Base-by-base conservation (phyloP, 1,284 basidiomycete species). In the Leccinum glutinopallens region DNA sequence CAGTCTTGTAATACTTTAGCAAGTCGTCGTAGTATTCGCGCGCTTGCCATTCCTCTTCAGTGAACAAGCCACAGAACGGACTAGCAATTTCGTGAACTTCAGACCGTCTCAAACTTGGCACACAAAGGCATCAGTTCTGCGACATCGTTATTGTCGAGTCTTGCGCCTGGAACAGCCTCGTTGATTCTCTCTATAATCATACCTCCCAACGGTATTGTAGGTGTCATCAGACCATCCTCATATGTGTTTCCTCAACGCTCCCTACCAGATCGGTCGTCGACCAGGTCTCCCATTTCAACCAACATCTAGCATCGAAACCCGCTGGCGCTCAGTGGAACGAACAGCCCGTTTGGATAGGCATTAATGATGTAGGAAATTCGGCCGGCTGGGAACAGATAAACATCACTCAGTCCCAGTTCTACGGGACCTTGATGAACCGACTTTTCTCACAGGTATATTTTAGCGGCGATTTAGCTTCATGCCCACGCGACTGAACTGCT, bases 11-110 rank as follows among this genome's bases (percentile, higher is more conserved):
- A 76, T 86, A 95, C 74, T 94, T 91, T 71, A 87, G 84, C 9
- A 95, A 76, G 72, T 95, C 92, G 4, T 83, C 83, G 51, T 78
- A 83, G 75, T 95, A 93, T 63, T 90, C 88, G 68, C 87, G 89
- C 1, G 79, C 80, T 19, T 79, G 78, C 73, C 89, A 93, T 60
- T 91, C 89, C 2, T 81, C 75, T 13, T 72, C 65, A 0, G 77
- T 76, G 73, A 95, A 95, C 10, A 95, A 69, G 2, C 73, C 74
- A 74, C 94, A 97, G 79, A 92, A 94, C 0, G 82, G 83, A 69
- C 90, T 92, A 59, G 83, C 77, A 73, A 29, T 29, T 29, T 29
- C 29, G 29, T 29, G 29, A 29, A 29, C 29, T 29, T 29, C 29
- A 29, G 29, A 29, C 29, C 29, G 29, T 29, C 29, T 29, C 29